Evolutionary conservation across 2,329 filamentous ascomycete species (phyloP).

Genomic region (Xylariaceae sp.): DNA sequence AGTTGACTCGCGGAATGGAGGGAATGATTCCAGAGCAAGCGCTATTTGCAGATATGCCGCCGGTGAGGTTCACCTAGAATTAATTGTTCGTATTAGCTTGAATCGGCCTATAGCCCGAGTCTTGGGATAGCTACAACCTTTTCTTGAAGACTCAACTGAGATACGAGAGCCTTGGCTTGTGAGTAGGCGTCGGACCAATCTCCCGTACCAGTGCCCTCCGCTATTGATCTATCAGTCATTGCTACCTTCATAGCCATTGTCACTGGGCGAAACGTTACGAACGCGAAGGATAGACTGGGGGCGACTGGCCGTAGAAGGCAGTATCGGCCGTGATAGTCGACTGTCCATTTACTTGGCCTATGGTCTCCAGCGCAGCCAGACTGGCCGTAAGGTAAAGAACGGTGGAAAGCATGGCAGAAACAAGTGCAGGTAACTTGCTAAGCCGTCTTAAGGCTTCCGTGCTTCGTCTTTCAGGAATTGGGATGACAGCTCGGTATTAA

Average conservation of each 20-base stretch:
- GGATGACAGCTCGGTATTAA: background rate
- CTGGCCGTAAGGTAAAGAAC: conserved; percentile 8
- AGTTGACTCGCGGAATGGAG: conserved; percentile 46
- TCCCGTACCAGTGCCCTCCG: conserved; percentile 39
- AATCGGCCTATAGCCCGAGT: no score
- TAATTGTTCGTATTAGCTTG: background rate
- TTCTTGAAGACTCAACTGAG: conserved; percentile 48
- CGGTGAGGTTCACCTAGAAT: conserved; percentile 44
- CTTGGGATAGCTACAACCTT: conserved; percentile 33
- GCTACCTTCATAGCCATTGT: background rate
- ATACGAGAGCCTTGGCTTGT: conserved; percentile 44
- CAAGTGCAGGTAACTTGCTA: background rate
- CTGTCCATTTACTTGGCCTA: conserved; percentile 24
- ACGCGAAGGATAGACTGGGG: conserved; percentile 45
- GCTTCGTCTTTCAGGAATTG: background rate
- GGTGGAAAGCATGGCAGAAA: conserved; percentile 8
- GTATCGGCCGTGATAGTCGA: conserved; percentile 41
- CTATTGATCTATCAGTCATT: conserved; percentile 33
- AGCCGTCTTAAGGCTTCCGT: background rate
- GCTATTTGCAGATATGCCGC: conserved; percentile 37
- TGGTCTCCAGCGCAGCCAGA: conserved; percentile 18
- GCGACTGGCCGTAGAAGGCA: conserved; percentile 46
- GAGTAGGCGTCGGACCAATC: conserved; percentile 46
- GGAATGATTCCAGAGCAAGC: conserved; percentile 51
- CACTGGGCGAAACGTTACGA: conserved; percentile 20